A percentile compares a stretch with the other conserved stretches of the same genome.
Evolutionary conservation across 169 alveolate genomes (phyloP).

Genomic region (Plasmodium malariae): DNA sequence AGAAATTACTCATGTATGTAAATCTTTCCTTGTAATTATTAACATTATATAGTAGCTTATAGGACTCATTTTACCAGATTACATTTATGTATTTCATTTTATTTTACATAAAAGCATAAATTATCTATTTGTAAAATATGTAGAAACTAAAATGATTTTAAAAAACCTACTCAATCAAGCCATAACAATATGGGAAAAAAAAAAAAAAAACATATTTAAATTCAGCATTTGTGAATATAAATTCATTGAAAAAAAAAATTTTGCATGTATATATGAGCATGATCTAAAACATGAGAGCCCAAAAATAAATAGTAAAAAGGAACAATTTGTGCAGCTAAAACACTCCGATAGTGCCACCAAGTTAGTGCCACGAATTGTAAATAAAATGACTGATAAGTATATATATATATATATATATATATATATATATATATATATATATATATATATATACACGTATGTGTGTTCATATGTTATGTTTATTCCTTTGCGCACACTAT

Average conservation of each 20-base stretch:
- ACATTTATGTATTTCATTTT: too few species aligned
- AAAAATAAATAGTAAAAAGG: neutral
- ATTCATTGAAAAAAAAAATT: constrained; percentile 8
- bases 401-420: neutral
- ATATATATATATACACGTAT: neutral
- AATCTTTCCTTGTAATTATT: too few species aligned
- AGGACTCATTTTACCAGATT: too few species aligned
- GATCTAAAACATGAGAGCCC: neutral
- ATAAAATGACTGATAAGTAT: neutral
- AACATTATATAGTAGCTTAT: too few species aligned
- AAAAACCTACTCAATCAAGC: constrained; percentile 10
- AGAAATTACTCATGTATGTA: too few species aligned
- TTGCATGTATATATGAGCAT: constrained; percentile 3
- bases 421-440: neutral
- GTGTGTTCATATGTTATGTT: too few species aligned
- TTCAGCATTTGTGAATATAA: neutral
- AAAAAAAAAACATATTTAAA: neutral
- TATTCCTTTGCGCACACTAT: too few species aligned
- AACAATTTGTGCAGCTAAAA: constrained; percentile 45
- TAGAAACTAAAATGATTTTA: constrained; percentile 45
- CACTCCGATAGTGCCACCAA: constrained; percentile 61
- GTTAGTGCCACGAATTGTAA: constrained; percentile 14
- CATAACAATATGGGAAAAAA: constrained; percentile 28
- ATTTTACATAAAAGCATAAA: too few species aligned
- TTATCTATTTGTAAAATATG: too few species aligned